Evolutionary conservation across 75 land plant species (phyloP).

Genomic region (Adiantum capillusveneris): DNA sequence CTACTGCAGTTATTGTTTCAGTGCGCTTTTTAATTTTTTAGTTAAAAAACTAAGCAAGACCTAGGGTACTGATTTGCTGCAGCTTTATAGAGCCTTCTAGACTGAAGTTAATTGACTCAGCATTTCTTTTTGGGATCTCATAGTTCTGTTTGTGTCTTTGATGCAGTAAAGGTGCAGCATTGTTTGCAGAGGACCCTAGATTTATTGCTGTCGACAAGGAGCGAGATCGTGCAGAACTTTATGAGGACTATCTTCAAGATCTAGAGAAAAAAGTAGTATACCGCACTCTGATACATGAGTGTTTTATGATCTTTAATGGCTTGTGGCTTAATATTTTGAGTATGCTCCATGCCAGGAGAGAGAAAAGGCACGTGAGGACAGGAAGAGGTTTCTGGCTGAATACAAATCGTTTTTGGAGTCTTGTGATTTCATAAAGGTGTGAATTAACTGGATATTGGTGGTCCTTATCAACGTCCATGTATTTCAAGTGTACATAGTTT

Average conservation of each 20-base stretch:
- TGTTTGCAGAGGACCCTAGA: constrained; percentile 86
- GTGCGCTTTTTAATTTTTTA: too few species aligned
- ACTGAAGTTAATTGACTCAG: too few species aligned
- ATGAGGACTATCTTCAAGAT: constrained; percentile 66
- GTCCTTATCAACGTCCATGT: neutral
- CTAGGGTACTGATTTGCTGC: too few species aligned
- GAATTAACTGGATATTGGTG: neutral
- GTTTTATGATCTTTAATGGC: too few species aligned
- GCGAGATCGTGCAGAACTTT: constrained; percentile 85
- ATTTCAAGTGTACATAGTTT: neutral
- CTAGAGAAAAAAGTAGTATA: constrained; percentile 62
- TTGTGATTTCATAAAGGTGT: constrained; percentile 89
- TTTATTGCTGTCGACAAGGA: constrained; percentile 79
- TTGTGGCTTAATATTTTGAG: too few species aligned
- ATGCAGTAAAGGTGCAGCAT: constrained; percentile 64
- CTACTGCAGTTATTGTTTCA: too few species aligned
- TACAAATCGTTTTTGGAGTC: constrained; percentile 66
- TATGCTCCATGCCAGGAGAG: constrained; percentile 79
- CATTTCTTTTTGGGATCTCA: too few species aligned
- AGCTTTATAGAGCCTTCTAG: too few species aligned
- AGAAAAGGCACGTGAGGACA: constrained; percentile 78
- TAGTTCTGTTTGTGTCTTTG: too few species aligned
- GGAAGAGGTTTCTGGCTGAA: constrained; percentile 43
- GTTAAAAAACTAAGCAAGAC: too few species aligned
- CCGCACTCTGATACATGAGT: too few species aligned